Base-by-base conservation (phyloP, 441 rosid genomes). In the Euphorbia schlechtendalii region DNA sequence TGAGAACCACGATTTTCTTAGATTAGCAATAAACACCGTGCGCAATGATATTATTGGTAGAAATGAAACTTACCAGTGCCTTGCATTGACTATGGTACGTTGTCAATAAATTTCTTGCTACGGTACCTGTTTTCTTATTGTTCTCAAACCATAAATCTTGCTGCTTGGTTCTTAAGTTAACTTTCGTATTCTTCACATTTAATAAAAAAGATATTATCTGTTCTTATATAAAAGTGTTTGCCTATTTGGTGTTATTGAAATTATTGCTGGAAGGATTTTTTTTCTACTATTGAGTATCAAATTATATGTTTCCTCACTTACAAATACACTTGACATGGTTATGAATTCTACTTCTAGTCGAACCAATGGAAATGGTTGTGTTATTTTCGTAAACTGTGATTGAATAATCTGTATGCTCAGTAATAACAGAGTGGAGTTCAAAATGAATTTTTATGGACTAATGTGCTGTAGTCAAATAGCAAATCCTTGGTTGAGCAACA, bases 1-100 rank as follows among this genome's bases (percentile, higher is more conserved):
- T 20, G 98, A 95, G 78, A 89, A 95, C 80, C 89, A 95, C 65
- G 99, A 95, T 71, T 95, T 95, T 76, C 84, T 95, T 72, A 86
- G 91, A 83, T 71, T 95, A 78, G 98, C 99, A 12, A 89, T 95
- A 77, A 95, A 95, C 73, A 80, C 98, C 12, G 92, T 95, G 59
- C 90, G 99, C 56, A 92, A 89, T 74, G 99, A 95, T 77, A 95
- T 95, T 55, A 86, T 95, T 75, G 99, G 99, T 56, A 96, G 98
- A 46, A 95, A 89, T 79, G 99, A 89, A 77, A 88, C 99, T 65
- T 94, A 92, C 84, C 99, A 95, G 69, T 92, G 99, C 84, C 80
- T 95, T 65, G 98, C 99, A 52, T 84, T 95, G 78, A 92, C 99
- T 51, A 78, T 95, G 99, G 99, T 95, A 88, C 70, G 80, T 38